Evolutionary conservation across 2,329 filamentous ascomycete genomes (phyloP).

Genomic region (Diaporthe vaccinii): DNA sequence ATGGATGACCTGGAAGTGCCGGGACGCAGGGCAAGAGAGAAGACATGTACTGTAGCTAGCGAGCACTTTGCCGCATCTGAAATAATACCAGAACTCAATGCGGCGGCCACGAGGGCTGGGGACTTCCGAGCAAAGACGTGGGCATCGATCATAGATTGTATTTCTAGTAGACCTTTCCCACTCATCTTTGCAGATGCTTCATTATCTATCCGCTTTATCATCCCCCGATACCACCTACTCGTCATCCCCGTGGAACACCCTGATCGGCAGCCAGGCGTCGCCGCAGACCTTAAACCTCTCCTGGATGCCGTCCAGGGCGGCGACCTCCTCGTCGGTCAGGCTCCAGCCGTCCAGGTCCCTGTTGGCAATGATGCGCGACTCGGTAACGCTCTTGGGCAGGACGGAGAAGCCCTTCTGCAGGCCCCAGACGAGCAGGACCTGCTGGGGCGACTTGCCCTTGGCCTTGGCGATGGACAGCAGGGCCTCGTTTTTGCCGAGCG

Average conservation of each 20-base stretch:
- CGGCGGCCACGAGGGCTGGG: too few species aligned
- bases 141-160: background rate
- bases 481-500: slow-evolving; percentile 75
- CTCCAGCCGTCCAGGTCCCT: slow-evolving; percentile 81
- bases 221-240: slow-evolving; percentile 63
- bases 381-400: slow-evolving; percentile 86
- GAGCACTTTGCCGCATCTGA: background rate
- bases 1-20: too few species aligned
- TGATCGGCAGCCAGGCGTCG: slow-evolving; percentile 80
- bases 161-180: background rate
- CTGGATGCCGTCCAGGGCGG: slow-evolving; percentile 74
- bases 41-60: background rate
- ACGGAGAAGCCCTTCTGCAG: slow-evolving; percentile 85
- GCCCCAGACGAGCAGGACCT: slow-evolving; percentile 85
- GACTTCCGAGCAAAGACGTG: background rate
- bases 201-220: background rate
- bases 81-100: background rate
- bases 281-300: slow-evolving; percentile 88
- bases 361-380: slow-evolving; percentile 81
- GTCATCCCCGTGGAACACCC: slow-evolving; percentile 87
- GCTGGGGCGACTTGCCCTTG: slow-evolving; percentile 79
- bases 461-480: slow-evolving; percentile 73
- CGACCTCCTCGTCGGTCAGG: slow-evolving; percentile 79
- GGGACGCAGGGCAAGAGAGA: background rate
- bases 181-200: slow-evolving; percentile 14